Evolutionary conservation across 2,329 filamentous ascomycete genomes (phyloP), one percentile per base, ranked within the genome.

Genomic region (Beauveria medogensis): DNA sequence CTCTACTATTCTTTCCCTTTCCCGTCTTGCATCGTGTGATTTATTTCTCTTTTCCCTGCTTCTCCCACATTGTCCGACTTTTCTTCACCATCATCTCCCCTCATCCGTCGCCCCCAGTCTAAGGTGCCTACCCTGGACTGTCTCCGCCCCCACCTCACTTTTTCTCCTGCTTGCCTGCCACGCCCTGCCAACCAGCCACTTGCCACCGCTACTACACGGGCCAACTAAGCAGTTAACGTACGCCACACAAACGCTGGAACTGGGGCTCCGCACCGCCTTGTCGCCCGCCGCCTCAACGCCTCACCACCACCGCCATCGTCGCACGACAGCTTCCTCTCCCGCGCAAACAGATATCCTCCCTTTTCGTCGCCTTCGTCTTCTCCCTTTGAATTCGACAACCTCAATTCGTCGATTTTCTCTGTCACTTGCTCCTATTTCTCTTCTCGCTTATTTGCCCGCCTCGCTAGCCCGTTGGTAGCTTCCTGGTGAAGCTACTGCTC

Each of bases 401-500:
- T 22, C 18, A 10, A 22, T 20, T 18, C 22, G 1, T 22, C 24
- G 28, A 18, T n/a, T 10, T 34, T n/a, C 18, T 2, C 5, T n/a
- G 10, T 14, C 40, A 5, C 53, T 46, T 47, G 58, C 54, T 59
- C 59, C 56, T 26, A 14, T 16, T 54, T 12, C 28, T 47, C 34
- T 40, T 56, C 24, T 61, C 46, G 51, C 44, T 48, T 20, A 30
- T 43, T 50, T 50, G 40, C 22, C 48, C 50, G 60, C 54, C 58
- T 30, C 37, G 44, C 44, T 61, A 62, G 62, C 59, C 53, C 54
- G 46, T 58, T 62, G 60, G 62, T 62, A 62, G 62, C 62, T 62
- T 62, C 60, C 46, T 54, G 52, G 60, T 66, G 66, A 67, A 69
- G 69, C 70, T 68, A 62, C 66, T 64, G 62, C 63, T 70, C 64